Evolutionary conservation across 1,284 basidiomycete genomes (phyloP).

Genomic region (Papiliotrema flavescens): DNA sequence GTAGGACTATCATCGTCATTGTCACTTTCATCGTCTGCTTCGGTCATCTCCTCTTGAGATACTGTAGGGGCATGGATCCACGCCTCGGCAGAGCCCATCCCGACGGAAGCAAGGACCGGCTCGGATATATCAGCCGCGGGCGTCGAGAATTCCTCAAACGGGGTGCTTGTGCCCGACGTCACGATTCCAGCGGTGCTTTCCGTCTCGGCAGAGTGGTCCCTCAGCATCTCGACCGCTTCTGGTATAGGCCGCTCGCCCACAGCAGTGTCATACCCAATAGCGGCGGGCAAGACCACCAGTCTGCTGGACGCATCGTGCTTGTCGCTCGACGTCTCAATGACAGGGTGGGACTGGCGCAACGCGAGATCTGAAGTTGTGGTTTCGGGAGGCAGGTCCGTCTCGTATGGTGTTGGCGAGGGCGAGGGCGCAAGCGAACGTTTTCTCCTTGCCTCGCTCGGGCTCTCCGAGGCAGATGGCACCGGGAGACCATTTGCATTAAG

Average conservation of each 20-base stretch:
- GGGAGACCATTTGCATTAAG: no score
- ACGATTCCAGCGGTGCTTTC: background rate
- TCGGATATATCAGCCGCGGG: constrained; percentile 2
- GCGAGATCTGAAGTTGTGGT: no score
- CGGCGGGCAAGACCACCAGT: no score
- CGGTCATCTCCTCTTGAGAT: no score
- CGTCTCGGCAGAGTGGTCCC: background rate
- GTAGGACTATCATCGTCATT: no score
- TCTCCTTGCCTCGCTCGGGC: background rate
- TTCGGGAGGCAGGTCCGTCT: background rate
- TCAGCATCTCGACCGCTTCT: background rate
- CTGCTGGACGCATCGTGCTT: no score
- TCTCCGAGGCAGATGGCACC: background rate
- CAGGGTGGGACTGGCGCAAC: no score
- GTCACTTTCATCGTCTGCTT: no score
- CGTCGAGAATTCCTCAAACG: constrained; percentile 1
- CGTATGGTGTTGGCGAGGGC: constrained; percentile 8
- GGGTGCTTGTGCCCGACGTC: background rate
- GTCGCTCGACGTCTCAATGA: no score
- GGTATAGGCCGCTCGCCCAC: background rate
- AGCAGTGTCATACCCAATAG: background rate
- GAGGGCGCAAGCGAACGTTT: constrained; percentile 17
- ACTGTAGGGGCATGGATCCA: background rate
- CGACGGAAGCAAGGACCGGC: background rate
- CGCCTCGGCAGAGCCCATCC: background rate